Evolutionary conservation across 176 grass and related monocot species (phyloP).

Genomic region (Bonia amplexicaulis): DNA sequence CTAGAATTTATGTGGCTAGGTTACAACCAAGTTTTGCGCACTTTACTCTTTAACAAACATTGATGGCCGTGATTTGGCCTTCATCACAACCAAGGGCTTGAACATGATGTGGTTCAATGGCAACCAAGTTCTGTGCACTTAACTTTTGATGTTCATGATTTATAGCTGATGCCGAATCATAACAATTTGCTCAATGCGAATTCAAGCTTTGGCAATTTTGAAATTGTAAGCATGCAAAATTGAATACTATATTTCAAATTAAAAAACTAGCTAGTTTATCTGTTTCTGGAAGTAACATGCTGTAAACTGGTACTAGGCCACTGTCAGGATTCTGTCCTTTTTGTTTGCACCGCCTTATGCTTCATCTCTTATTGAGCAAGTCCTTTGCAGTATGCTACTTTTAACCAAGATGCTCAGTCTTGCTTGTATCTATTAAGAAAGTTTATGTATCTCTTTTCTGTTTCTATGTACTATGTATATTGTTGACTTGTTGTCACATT

Average conservation of each 20-base stretch:
- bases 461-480: constrained; percentile 9
- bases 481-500: background rate
- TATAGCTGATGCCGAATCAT: background rate
- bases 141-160: background rate
- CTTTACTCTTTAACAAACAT: background rate
- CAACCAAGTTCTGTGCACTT: background rate
- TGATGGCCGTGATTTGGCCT: background rate
- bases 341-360: background rate
- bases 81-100: background rate
- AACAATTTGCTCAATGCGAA: background rate
- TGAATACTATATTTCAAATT: background rate
- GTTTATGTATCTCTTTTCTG: background rate
- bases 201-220: background rate
- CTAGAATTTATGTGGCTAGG: background rate
- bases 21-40: background rate
- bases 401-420: background rate
- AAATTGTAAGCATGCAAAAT: background rate
- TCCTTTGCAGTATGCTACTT: background rate
- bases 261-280: background rate
- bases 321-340: background rate
- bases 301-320: background rate
- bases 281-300: background rate
- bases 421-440: constrained; percentile 7
- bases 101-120: background rate
- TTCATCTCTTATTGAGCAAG: background rate